phyloP scores from a whole-genome alignment of 78 protist species.

The Mantamonas sphyraenae region DNA sequence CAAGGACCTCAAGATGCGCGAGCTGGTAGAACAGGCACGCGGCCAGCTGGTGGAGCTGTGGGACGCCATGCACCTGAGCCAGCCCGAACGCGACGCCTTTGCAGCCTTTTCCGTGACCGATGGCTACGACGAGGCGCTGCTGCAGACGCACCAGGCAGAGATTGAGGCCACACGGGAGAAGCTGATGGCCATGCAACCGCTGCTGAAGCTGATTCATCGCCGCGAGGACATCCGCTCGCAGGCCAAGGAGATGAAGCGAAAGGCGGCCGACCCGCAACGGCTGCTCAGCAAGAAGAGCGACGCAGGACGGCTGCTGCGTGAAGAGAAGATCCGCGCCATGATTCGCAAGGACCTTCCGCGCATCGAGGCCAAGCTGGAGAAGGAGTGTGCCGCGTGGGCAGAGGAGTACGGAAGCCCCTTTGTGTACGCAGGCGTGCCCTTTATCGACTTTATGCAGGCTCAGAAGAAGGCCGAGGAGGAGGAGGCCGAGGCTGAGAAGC shows the following conservation, averaged over 20 bases:
- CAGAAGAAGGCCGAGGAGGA: neutral
- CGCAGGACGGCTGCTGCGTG: neutral
- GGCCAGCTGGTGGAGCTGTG: neutral
- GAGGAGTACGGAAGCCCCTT: neutral
- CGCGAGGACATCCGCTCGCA: neutral
- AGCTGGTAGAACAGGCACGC: neutral
- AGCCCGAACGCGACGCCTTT: neutral
- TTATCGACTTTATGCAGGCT: neutral
- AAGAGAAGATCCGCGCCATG: conserved; percentile 2
- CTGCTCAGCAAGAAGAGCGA: conserved; percentile 3
- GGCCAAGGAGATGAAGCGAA: neutral
- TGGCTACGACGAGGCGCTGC: neutral
- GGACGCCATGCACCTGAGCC: neutral
- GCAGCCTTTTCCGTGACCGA: neutral
- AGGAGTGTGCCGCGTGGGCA: too few species aligned
- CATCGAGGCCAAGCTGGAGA: neutral
- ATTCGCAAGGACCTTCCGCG: neutral
- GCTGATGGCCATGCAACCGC: neutral
- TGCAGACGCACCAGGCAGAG: neutral
- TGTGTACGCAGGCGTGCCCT: neutral
- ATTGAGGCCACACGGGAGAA: neutral
- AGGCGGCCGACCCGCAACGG: neutral
- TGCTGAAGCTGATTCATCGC: neutral
- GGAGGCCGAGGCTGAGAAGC: too few species aligned
- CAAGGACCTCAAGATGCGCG: neutral